These are phyloP conservation scores for Eremothecium gossypii DNA, from an alignment of 1,139 yeast genomes.

Conservation along the genomic window DNA sequence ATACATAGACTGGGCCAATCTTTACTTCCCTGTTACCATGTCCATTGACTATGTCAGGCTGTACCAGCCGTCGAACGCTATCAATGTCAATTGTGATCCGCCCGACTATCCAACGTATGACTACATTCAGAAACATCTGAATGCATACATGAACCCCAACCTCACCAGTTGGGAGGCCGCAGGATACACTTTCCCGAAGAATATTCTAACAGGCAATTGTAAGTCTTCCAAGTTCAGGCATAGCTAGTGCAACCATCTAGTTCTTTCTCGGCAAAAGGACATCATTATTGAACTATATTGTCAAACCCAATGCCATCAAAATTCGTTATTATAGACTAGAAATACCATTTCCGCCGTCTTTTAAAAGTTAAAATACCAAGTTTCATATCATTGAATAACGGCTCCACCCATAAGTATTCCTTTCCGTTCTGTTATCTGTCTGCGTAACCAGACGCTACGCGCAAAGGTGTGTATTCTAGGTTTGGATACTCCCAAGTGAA, in stretches of 20 bases:
- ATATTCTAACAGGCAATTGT: slow-evolving; percentile 39
- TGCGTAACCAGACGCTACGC: no score
- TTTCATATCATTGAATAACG: no score
- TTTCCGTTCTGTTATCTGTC: no score
- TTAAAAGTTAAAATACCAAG: no score
- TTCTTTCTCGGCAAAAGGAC: no score
- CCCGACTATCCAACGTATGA: slow-evolving; percentile 60
- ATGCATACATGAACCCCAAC: slow-evolving; percentile 56
- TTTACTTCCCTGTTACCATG: slow-evolving; percentile 60
- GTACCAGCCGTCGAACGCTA: slow-evolving; percentile 55
- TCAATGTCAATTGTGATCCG: slow-evolving; percentile 67
- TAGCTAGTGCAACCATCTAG: neutral
- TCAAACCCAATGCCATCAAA: no score
- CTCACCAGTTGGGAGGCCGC: slow-evolving; percentile 57
- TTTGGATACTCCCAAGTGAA: no score
- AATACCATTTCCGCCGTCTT: no score
- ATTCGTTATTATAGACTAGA: no score
- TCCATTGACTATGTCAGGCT: slow-evolving; percentile 68
- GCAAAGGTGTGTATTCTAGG: no score
- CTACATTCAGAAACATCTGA: slow-evolving; percentile 54
- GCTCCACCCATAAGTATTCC: no score
- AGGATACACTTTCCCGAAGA: slow-evolving; percentile 58
- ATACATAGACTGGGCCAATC: slow-evolving; percentile 65
- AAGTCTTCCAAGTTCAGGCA: slow-evolving; percentile 20
- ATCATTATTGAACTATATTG: no score